phyloP scores from a whole-genome alignment of 2,329 filamentous ascomycete genomes.

The Cadophora sp. region DNA sequence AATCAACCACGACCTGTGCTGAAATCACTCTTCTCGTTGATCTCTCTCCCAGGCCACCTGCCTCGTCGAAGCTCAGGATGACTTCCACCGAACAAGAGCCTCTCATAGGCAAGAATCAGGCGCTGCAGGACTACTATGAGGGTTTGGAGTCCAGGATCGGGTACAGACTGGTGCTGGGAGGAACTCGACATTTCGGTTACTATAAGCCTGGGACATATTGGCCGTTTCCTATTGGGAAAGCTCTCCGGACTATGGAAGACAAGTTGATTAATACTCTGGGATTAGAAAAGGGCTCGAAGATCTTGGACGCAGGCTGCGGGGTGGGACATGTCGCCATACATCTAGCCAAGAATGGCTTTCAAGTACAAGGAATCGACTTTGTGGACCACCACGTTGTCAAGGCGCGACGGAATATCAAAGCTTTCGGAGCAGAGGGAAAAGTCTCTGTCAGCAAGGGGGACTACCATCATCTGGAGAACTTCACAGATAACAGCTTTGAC shows the following conservation, averaged over 20 bases:
- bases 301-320: conserved; percentile 60
- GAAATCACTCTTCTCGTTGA: background rate
- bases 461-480: conserved; percentile 56
- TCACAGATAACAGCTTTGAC: conserved; percentile 51
- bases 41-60: background rate
- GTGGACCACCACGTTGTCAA: conserved; percentile 54
- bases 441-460: conserved; percentile 52
- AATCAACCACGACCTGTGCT: background rate
- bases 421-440: conserved; percentile 44
- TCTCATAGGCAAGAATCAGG: conserved; percentile 48
- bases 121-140: conserved; percentile 51
- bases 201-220: conserved; percentile 53
- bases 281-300: conserved; percentile 48
- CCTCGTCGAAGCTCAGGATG: conserved; percentile 17
- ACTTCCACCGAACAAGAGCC: conserved; percentile 30
- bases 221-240: conserved; percentile 54
- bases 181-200: conserved; percentile 57
- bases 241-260: conserved; percentile 57
- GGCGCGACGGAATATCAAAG: conserved; percentile 50
- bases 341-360: conserved; percentile 51
- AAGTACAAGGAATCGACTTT: conserved; percentile 56
- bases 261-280: conserved; percentile 48
- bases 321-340: conserved; percentile 56
- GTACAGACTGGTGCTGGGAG: conserved; percentile 52
- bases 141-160: conserved; percentile 53